Evolutionary conservation across 768 basidiomycete genomes (phyloP), one percentile per base, ranked within the genome.

Genomic region (Macrolepiota albuminosa): DNA sequence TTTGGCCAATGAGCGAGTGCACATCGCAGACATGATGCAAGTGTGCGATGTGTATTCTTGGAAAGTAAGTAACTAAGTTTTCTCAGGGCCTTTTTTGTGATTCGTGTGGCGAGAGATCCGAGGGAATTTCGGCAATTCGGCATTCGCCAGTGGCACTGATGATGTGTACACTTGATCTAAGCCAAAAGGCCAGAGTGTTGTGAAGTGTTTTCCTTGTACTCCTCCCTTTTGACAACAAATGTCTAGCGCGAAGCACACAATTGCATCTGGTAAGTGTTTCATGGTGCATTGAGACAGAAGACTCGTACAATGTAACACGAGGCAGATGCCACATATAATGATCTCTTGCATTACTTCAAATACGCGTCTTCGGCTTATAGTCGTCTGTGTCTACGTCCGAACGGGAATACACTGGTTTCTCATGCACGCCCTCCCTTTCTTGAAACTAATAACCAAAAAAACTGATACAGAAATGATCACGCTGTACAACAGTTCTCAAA

Each of bases 111-210:
- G 48, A 49, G 16, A 14, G 40, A n/a, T 18, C 42, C 42, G 42
- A 43, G 42, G 18, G 42, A n/a, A n/a, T n/a, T 43, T 43, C 42
- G 42, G n/a, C 2, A 9, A 42, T 42, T 43, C 18, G n/a, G 42
- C 11, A 4, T 11, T 39, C 39, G 39, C 11, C 39, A 39, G 33
- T 34, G 33, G 8, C 4, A 34, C 8, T 34, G 33, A 34, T 4
- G 8, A 21, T 21, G 21, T 21, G 21, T 91, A 91, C 89, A 91
- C 89, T 91, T 90, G 88, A 90, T 91, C 89, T 89, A 91, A 91
- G 89, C 89, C 88, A 90, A 89, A 88, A 89, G 88, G 87, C 88
- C 88, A 88, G 88, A 89, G 87, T 88, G 88, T 21, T 21, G 21
- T 21, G 21, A 21, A 21, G 21, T 14, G 21, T 36, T 50, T 21